Evolutionary conservation across 345 rosid genomes (phyloP).

Genomic region (Turritis glabra): DNA sequence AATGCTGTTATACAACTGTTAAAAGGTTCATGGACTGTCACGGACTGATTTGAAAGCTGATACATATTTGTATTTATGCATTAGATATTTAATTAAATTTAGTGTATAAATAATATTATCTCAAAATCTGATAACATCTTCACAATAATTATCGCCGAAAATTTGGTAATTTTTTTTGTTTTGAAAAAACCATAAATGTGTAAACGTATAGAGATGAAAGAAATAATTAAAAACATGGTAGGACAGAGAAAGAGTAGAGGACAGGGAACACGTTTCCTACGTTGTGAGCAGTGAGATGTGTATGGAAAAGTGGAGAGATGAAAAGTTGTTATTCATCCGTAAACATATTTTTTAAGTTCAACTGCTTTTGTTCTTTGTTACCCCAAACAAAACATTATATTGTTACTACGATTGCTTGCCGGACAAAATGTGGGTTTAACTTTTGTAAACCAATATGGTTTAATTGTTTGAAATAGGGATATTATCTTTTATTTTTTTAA

Average conservation of each 20-base stretch:
- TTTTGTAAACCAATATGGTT: slow-evolving; percentile 8
- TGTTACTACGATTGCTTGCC: slow-evolving; percentile 5
- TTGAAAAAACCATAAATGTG: slow-evolving; percentile 10
- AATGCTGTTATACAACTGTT: slow-evolving; percentile 43
- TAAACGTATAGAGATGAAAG: slow-evolving; percentile 16
- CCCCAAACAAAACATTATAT: slow-evolving; percentile 24
- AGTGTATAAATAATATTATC: not conserved
- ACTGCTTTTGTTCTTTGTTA: slow-evolving; percentile 4
- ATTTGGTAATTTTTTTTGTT: not conserved
- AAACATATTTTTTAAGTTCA: not conserved
- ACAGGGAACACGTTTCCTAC: slow-evolving; percentile 43
- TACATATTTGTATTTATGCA: not conserved
- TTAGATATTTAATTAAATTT: not conserved
- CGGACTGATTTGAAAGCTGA: slow-evolving; percentile 38
- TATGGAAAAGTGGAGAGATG: slow-evolving; percentile 28
- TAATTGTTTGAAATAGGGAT: not conserved
- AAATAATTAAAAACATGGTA: not conserved
- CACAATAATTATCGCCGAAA: not conserved
- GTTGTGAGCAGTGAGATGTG: slow-evolving; percentile 40
- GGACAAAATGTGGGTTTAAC: not conserved
- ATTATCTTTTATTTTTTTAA: not conserved
- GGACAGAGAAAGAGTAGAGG: slow-evolving; percentile 22
- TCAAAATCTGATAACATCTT: not conserved
- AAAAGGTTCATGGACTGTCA: slow-evolving; percentile 37
- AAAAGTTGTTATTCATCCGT: slow-evolving; percentile 24